Evolutionary conservation across 2,329 filamentous ascomycete species (phyloP).

Genomic region (Ophiostoma fasciatum): DNA sequence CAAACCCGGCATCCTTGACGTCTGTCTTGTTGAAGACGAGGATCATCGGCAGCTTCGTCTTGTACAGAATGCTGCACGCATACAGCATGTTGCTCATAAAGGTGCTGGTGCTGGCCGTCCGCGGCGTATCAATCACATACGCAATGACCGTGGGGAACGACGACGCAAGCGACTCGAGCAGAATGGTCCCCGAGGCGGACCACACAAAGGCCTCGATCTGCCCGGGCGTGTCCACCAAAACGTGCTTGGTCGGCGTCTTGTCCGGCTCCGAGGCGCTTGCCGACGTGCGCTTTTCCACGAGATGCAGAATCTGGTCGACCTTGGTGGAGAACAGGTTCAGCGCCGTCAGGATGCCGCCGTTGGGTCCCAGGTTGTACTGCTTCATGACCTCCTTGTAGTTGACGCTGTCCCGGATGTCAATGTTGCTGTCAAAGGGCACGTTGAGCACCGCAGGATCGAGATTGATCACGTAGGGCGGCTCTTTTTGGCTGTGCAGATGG

Average conservation of each 20-base stretch:
- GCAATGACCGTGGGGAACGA: conserved; percentile 95
- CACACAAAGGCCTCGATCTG: conserved; percentile 99
- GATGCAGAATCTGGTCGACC: conserved; percentile 80
- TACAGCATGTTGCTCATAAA: conserved; percentile 99
- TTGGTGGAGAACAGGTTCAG: conserved; percentile 96
- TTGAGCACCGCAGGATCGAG: conserved; percentile 89
- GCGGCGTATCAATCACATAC: conserved; percentile 93
- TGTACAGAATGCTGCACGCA: conserved; percentile 96
- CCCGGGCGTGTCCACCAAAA: conserved; percentile 87
- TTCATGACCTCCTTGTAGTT: conserved; percentile 99
- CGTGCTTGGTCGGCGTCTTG: conserved; percentile 57
- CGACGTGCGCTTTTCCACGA: conserved; percentile 77
- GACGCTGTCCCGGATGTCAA: conserved; percentile 96
- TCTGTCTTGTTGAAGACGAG: conserved; percentile 99
- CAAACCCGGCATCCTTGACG: conserved; percentile 78
- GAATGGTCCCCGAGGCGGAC: conserved; percentile 87
- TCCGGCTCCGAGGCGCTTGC: conserved; percentile 45
- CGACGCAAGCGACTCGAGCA: conserved; percentile 82
- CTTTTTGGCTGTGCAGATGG: conserved; percentile 66
- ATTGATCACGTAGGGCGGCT: conserved; percentile 89
- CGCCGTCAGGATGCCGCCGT: conserved; percentile 90
- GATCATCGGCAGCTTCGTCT: conserved; percentile 97
- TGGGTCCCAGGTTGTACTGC: conserved; percentile 93
- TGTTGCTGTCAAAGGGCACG: conserved; percentile 91
- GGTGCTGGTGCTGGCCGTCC: conserved; percentile 81